phyloP scores from a whole-genome alignment of 139 green algal genomes.

The Micractinium conductrix region DNA sequence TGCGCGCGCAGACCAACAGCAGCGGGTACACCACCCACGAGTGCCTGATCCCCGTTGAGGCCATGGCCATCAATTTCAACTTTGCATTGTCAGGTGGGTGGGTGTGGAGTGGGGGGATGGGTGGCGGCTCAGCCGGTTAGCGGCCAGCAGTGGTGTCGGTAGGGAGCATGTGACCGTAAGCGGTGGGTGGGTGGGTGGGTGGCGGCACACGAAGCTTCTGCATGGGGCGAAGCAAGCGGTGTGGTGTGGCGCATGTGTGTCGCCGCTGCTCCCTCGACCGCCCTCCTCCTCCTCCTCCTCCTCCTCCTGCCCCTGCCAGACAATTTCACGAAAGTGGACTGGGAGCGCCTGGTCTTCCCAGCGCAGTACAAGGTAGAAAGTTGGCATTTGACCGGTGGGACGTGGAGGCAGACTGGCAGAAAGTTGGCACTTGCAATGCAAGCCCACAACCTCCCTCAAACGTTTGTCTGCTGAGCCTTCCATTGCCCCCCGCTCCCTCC shows the following conservation, averaged over 20 bases:
- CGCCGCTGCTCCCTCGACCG: no score
- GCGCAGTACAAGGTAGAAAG: slow-evolving; percentile 22
- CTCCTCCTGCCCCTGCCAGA: not conserved
- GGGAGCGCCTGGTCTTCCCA: slow-evolving; percentile 2
- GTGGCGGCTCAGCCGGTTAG: not conserved
- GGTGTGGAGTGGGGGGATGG: not conserved
- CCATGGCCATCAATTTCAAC: slow-evolving; percentile 22
- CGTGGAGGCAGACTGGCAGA: no score
- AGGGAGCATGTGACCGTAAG: no score
- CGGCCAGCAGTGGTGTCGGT: no score
- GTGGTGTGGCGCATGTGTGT: no score
- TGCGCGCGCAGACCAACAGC: slow-evolving; percentile 10
- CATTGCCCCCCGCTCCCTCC: not conserved
- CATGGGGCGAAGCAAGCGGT: no score
- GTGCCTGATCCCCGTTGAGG: slow-evolving; percentile 56
- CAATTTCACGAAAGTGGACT: slow-evolving; percentile 6
- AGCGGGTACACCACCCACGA: slow-evolving; percentile 19
- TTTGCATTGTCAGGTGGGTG: not conserved
- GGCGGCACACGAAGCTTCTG: no score
- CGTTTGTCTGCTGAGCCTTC: no score
- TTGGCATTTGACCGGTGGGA: no score
- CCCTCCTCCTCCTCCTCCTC: not conserved
- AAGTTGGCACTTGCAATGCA: no score
- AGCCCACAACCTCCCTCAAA: no score
- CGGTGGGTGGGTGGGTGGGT: not conserved